Conservation (phyloP, 2,329 filamentous ascomycete genomes). For the Bipolaris sorokiniana region DNA sequence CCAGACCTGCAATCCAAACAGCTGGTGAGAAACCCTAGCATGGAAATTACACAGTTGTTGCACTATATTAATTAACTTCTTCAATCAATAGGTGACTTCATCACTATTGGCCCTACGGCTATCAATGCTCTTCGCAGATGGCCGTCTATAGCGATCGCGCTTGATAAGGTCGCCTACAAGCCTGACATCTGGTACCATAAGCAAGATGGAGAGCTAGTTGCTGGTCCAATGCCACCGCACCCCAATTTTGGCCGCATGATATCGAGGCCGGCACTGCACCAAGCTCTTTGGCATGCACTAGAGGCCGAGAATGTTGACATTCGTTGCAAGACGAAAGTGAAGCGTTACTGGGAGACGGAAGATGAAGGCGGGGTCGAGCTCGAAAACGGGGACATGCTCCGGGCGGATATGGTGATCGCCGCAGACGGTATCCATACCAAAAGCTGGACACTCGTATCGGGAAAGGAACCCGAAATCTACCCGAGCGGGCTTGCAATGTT, state of each 20-base stretch:
- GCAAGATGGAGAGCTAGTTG: constrained; percentile 2
- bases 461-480: constrained; percentile 2
- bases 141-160: constrained; percentile 14
- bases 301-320: constrained; percentile 1
- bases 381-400: no score
- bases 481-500: constrained; percentile 5
- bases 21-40: no score
- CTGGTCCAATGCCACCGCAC: not conserved
- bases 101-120: no score
- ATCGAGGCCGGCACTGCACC: constrained; percentile 1
- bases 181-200: constrained; percentile 2
- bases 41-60: no score
- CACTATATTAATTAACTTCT: no score
- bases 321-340: constrained; percentile 2
- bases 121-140: no score
- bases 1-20: no score
- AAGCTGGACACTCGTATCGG: not conserved
- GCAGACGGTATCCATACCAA: not conserved
- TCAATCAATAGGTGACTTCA: no score
- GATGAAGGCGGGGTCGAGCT: no score
- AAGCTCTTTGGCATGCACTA: constrained; percentile 1
- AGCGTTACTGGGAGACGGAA: constrained; percentile 2
- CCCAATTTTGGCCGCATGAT: constrained; percentile 2
- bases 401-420: no score
- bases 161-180: constrained; percentile 2